phyloP scores from a whole-genome alignment of 768 basidiomycete genomes.

The Pisolithus microcarpus region DNA sequence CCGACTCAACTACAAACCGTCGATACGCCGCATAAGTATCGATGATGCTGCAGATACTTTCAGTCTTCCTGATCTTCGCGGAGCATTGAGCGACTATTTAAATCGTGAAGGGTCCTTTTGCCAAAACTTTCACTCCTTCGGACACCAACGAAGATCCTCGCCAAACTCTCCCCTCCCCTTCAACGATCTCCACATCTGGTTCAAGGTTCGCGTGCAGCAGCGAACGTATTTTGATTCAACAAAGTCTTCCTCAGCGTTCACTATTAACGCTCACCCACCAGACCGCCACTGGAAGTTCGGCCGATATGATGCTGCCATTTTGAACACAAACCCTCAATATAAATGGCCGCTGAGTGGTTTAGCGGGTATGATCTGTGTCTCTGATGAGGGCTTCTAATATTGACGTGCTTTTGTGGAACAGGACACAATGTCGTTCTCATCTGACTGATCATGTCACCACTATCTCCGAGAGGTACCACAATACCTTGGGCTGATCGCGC shows the following conservation, averaged over 20 bases:
- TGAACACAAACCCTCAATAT: constrained; percentile 12
- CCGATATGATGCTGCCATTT: constrained; percentile 14
- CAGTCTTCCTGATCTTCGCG: too few species aligned
- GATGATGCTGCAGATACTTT: too few species aligned
- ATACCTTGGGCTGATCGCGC: constrained; percentile 3
- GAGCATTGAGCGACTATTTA: too few species aligned
- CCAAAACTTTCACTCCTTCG: too few species aligned
- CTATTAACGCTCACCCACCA: constrained; percentile 16
- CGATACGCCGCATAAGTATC: too few species aligned
- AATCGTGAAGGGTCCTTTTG: too few species aligned
- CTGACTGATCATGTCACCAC: constrained; percentile 11
- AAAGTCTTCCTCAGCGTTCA: constrained; percentile 1
- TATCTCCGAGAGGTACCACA: neutral
- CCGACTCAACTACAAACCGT: too few species aligned
- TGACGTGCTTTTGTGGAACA: neutral
- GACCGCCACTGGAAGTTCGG: constrained; percentile 14
- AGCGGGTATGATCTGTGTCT: constrained; percentile 3
- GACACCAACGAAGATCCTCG: too few species aligned
- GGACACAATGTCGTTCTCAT: constrained; percentile 12
- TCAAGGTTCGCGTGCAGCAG: too few species aligned
- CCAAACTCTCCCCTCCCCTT: too few species aligned
- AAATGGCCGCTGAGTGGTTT: constrained; percentile 11
- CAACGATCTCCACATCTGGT: too few species aligned
- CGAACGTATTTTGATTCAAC: too few species aligned
- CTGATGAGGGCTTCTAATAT: neutral